A percentile compares a stretch with the other conserved stretches of the same genome.
phyloP scores from a whole-genome alignment of 2,329 filamentous ascomycete species.

The Rutstroemia sydowiana region DNA sequence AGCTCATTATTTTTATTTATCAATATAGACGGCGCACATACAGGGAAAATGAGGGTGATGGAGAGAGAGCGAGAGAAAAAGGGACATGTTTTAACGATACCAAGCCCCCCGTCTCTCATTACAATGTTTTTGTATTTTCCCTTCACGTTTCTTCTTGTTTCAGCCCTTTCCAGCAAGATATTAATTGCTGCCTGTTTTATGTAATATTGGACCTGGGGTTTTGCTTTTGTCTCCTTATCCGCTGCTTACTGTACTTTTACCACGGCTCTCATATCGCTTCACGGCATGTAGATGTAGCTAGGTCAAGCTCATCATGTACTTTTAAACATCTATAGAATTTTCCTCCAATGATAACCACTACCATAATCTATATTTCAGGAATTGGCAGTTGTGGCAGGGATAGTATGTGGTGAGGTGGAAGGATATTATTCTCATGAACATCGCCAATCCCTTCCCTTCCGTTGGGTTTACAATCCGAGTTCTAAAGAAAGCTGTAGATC shows the following conservation, averaged over 20 bases:
- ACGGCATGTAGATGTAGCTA: background rate
- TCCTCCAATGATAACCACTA: background rate
- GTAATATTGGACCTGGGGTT: background rate
- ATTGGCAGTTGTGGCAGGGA: background rate
- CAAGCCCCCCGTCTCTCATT: background rate
- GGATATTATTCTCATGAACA: background rate
- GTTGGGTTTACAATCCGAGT: background rate
- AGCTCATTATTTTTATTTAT: background rate
- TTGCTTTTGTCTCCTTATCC: background rate
- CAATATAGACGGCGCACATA: background rate
- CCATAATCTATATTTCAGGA: too few species aligned
- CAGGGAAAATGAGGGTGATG: background rate
- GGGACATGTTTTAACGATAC: background rate
- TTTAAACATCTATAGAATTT: background rate
- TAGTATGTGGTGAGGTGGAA: background rate
- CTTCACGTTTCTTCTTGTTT: background rate
- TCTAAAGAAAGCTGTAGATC: background rate
- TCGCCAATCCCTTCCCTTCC: background rate
- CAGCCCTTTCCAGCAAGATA: background rate
- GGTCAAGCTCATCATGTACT: constrained; percentile 6
- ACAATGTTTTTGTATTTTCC: background rate
- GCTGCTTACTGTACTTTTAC: constrained; percentile 3
- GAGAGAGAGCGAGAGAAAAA: background rate
- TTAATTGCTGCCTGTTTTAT: constrained; percentile 3
- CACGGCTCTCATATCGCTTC: background rate